A percentile compares a stretch with the other conserved stretches of the same genome.
phyloP scores from a whole-genome alignment of 192 early-diverging fungal species.

The Dissophora ornata region DNA sequence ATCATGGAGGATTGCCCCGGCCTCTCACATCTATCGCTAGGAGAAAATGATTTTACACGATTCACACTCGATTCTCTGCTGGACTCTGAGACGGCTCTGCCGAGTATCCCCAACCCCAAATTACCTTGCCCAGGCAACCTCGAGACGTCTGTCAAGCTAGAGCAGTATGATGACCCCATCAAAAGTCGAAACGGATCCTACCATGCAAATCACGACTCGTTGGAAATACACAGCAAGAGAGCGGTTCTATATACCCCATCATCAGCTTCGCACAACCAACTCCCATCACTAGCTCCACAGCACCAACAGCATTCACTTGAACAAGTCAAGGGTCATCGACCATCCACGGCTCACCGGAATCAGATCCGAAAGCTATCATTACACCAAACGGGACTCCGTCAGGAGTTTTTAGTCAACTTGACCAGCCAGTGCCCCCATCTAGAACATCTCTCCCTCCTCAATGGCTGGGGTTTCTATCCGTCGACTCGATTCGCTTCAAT shows the following conservation, averaged over 20 bases:
- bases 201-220: conserved; percentile 3
- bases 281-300: no score
- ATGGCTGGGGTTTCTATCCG: conserved; percentile 49
- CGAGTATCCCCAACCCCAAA: not conserved
- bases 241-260: conserved; percentile 7
- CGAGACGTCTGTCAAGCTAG: conserved; percentile 2
- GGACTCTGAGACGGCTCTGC: not conserved
- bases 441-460: conserved; percentile 35
- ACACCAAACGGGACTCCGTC: conserved; percentile 29
- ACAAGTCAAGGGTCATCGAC: not conserved
- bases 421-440: conserved; percentile 24
- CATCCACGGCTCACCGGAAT: not conserved
- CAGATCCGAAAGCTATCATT: conserved; percentile 19
- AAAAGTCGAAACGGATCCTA: conserved; percentile 13
- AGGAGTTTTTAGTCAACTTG: conserved; percentile 42
- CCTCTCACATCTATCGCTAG: conserved; percentile 31
- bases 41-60: conserved; percentile 43
- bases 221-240: conserved; percentile 21
- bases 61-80: conserved; percentile 24
- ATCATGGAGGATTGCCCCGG: conserved; percentile 21
- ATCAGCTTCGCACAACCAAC: not conserved
- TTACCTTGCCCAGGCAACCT: not conserved
- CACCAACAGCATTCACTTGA: not conserved
- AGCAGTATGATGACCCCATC: conserved; percentile 42
- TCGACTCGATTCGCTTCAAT: conserved; percentile 26